Conservation (phyloP, 1,284 basidiomycete species). For the Apiotrichum gracile region DNA sequence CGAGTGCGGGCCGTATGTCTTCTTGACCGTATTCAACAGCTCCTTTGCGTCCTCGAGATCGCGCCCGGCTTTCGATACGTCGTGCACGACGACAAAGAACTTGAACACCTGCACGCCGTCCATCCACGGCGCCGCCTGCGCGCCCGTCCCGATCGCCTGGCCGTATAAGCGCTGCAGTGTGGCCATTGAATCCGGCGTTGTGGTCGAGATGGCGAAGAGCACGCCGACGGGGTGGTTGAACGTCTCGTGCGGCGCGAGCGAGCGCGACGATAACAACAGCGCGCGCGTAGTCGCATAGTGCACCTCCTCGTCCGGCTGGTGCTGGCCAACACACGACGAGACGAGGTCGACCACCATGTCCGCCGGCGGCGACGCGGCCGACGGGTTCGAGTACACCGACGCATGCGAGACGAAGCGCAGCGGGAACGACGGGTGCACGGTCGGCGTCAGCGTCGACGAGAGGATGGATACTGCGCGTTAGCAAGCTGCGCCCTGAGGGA, state of each 20-base stretch:
- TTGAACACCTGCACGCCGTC: slow-evolving; percentile 38
- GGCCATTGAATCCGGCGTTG: slow-evolving; percentile 38
- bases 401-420: slow-evolving; percentile 44
- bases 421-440: slow-evolving; percentile 43
- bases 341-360: slow-evolving; percentile 46
- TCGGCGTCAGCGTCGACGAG: slow-evolving; percentile 42
- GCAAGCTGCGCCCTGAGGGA: too few relatives aligned
- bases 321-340: slow-evolving; percentile 18
- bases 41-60: slow-evolving; percentile 38
- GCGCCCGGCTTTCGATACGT: slow-evolving; percentile 34
- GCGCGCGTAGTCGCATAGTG: slow-evolving; percentile 45
- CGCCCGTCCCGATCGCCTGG: slow-evolving; percentile 26
- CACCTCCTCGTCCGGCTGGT: slow-evolving; percentile 32
- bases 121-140: slow-evolving; percentile 39
- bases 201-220: slow-evolving; percentile 42
- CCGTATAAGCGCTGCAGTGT: slow-evolving; percentile 33
- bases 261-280: slow-evolving; percentile 41
- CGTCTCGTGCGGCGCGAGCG: slow-evolving; percentile 42
- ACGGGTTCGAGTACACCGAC: slow-evolving; percentile 32
- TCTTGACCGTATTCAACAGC: slow-evolving; percentile 39
- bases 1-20: slow-evolving; percentile 45
- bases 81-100: slow-evolving; percentile 47
- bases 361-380: slow-evolving; percentile 28
- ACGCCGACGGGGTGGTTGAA: slow-evolving; percentile 47
- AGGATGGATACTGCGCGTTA: slow-evolving; percentile 40